Evolutionary conservation across 176 grass and related monocot genomes (phyloP).

Genomic region (Thinopyrum elongatum): DNA sequence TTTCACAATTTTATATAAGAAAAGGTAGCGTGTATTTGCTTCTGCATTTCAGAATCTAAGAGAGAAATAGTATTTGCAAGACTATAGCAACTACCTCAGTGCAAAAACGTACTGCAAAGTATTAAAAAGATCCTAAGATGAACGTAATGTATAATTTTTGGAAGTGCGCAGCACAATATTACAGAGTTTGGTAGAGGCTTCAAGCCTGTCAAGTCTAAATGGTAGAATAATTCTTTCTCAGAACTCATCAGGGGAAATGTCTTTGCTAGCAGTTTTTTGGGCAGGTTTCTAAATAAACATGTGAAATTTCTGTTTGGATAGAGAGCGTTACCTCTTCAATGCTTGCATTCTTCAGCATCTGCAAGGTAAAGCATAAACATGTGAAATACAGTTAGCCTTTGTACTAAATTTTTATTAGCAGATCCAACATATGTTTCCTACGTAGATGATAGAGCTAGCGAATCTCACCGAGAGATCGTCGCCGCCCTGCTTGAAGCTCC

Average conservation of each 20-base stretch:
- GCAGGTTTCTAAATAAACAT: slow-evolving; percentile 1
- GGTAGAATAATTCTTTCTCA: neutral
- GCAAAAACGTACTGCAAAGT: neutral
- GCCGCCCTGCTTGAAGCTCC: slow-evolving; percentile 36
- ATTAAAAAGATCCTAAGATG: neutral
- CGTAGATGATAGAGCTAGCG: neutral
- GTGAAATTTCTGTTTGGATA: neutral
- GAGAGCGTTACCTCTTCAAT: slow-evolving; percentile 62
- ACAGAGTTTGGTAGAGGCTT: neutral
- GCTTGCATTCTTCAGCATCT: slow-evolving; percentile 87
- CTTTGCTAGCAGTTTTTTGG: neutral
- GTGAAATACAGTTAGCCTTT: slow-evolving; percentile 25
- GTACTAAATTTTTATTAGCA: neutral
- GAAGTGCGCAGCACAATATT: neutral
- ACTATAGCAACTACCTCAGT: neutral
- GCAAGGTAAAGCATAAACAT: slow-evolving; percentile 31
- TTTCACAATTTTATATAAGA: slow-evolving; percentile 16
- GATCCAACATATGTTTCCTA: neutral
- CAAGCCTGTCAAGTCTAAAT: neutral
- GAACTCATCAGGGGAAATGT: slow-evolving; percentile 19
- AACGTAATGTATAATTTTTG: neutral
- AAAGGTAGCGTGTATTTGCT: neutral
- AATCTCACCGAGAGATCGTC: slow-evolving; percentile 71
- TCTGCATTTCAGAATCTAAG: slow-evolving; percentile 14
- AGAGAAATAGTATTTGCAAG: neutral